phyloP scores from a whole-genome alignment of 257 asterid genomes.

The Thymus mandschuricus region DNA sequence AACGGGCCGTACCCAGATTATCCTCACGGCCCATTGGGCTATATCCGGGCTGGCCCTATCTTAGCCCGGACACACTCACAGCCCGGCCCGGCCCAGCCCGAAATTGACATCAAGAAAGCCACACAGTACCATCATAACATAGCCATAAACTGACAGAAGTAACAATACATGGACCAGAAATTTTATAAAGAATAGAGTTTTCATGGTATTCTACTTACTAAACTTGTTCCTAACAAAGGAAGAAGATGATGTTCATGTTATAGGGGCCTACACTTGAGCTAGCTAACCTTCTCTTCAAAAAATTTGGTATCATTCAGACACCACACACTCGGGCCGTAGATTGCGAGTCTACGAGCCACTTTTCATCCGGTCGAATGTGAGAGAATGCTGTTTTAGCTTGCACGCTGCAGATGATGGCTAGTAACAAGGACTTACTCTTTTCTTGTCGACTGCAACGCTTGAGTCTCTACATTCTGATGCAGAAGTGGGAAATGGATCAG shows the following conservation, averaged over 20 bases:
- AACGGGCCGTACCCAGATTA: too few relatives aligned
- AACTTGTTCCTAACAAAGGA: neutral
- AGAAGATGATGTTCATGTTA: neutral
- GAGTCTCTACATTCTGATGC: conserved; percentile 32
- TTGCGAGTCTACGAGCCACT: neutral
- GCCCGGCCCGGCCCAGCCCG: too few relatives aligned
- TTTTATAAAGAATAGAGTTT: conserved; percentile 1
- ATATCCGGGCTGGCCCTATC: too few relatives aligned
- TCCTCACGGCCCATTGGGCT: too few relatives aligned
- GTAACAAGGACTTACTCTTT: conserved; percentile 9
- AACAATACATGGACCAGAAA: neutral
- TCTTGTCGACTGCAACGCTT: conserved; percentile 23
- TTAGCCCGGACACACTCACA: too few relatives aligned
- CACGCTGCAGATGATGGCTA: conserved; percentile 21
- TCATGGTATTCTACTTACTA: neutral
- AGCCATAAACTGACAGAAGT: too few relatives aligned
- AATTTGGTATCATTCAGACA: neutral
- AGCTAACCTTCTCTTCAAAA: conserved; percentile 26
- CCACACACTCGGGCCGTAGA: neutral
- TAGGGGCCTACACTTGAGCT: neutral
- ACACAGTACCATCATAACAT: neutral
- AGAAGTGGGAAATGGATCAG: conserved; percentile 14
- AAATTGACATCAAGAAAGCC: neutral
- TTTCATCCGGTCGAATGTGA: neutral
- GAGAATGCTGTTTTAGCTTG: neutral